Conservation (phyloP, 1,284 basidiomycete species). For the Microbotryum scabiosae region DNA sequence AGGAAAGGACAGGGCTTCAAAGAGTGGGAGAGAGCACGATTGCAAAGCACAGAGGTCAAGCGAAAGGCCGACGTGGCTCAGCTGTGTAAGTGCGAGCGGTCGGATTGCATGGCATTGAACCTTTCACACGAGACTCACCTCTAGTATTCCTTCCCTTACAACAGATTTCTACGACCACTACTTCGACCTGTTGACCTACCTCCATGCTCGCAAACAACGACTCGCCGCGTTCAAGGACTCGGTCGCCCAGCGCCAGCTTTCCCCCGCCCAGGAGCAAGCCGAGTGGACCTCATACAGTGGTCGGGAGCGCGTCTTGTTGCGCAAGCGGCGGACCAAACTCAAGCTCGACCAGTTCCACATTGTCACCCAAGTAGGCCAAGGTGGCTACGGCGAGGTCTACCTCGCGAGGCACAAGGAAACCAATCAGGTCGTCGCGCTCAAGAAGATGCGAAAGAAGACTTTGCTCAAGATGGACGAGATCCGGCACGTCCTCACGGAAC, state of each 20-base stretch:
- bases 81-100: conserved; percentile 54
- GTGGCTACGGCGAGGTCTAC: conserved; percentile 92
- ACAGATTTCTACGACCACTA: conserved; percentile 36
- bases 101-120: no score
- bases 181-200: conserved; percentile 76
- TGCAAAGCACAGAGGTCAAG: conserved; percentile 74
- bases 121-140: no score
- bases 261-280: conserved; percentile 38
- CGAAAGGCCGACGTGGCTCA: conserved; percentile 92
- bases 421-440: conserved; percentile 86
- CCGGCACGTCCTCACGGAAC: conserved; percentile 89
- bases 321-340: conserved; percentile 76
- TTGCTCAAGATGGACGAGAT: conserved; percentile 96
- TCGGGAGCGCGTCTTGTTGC: conserved; percentile 79
- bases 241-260: conserved; percentile 57
- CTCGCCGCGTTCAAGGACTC: conserved; percentile 73
- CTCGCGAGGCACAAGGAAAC: conserved; percentile 83
- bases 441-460: conserved; percentile 90
- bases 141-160: no score
- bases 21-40: conserved; percentile 71
- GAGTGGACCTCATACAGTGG: conserved; percentile 88
- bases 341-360: conserved; percentile 84
- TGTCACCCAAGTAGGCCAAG: conserved; percentile 92
- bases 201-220: conserved; percentile 72
- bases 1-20: conserved; percentile 37